phyloP scores from a whole-genome alignment of 352 stramenopile species.

The Achlya hypogyna region DNA sequence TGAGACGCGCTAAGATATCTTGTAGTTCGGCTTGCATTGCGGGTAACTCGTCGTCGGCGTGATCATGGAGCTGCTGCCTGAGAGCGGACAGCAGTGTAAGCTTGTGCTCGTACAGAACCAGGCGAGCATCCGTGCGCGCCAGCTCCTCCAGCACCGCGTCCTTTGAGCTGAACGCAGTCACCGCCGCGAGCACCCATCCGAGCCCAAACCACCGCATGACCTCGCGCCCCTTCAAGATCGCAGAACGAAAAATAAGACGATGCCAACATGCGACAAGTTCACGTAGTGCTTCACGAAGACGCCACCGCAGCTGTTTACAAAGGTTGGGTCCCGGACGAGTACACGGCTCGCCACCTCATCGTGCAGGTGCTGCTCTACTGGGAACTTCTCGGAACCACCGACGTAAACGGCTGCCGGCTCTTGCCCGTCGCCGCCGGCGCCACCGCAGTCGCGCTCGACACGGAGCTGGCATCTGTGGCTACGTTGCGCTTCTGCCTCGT shows the following conservation, averaged over 20 bases:
- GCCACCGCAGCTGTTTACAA: constrained; percentile 20
- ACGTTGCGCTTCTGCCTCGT: not conserved
- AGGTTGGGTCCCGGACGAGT: constrained; percentile 45
- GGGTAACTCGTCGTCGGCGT: not conserved
- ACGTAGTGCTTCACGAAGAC: not conserved
- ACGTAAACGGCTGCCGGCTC: constrained; percentile 21
- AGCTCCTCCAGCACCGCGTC: not conserved
- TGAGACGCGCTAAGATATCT: not conserved
- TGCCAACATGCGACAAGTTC: not conserved
- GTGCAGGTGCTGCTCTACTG: constrained; percentile 41
- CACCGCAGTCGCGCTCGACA: constrained; percentile 19
- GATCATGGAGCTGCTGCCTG: not conserved
- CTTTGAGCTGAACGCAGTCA: not conserved
- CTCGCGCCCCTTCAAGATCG: not conserved
- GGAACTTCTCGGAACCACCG: constrained; percentile 29
- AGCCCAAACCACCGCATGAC: not conserved
- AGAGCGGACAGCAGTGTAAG: not conserved
- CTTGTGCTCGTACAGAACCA: not conserved
- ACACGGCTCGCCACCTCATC: constrained; percentile 32
- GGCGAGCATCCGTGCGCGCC: not conserved
- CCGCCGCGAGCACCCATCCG: not conserved
- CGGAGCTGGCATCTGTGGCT: not conserved
- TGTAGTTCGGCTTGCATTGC: not conserved
- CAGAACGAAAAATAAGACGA: not conserved
- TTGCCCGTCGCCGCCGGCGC: constrained; percentile 19